A percentile compares a stretch with the other conserved stretches of the same genome.
These are phyloP conservation scores for Hemileia vastatrix DNA, from an alignment of 1,284 basidiomycete genomes.

Conservation along the genomic window DNA sequence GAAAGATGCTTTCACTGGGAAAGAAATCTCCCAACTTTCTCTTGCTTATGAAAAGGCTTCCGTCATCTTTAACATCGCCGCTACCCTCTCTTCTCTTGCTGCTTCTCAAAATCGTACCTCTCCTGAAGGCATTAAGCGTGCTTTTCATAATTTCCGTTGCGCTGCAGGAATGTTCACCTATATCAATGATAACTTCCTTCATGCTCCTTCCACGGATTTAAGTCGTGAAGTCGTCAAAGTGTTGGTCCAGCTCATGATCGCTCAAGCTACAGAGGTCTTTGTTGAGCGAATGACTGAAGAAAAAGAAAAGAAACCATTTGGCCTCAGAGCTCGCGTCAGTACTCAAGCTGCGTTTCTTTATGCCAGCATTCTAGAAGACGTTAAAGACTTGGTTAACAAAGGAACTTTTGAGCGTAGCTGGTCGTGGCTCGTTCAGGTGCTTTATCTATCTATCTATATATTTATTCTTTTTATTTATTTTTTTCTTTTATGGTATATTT, in stretches of 20 bases:
- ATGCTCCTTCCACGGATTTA: conserved; percentile 94
- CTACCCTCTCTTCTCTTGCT: conserved; percentile 83
- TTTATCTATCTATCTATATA: background rate
- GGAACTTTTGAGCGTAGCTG: conserved; percentile 93
- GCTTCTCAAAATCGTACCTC: conserved; percentile 60
- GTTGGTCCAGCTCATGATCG: conserved; percentile 70
- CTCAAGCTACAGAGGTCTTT: conserved; percentile 93
- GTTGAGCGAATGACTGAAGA: conserved; percentile 72
- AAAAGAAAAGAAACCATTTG: conserved; percentile 73
- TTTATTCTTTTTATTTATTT: background rate
- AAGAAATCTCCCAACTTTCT: conserved; percentile 85
- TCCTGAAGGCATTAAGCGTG: conserved; percentile 87
- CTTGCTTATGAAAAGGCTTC: conserved; percentile 98
- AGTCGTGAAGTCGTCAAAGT: conserved; percentile 90
- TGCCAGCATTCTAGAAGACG: conserved; percentile 66
- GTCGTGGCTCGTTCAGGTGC: conserved; percentile 72
- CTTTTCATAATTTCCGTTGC: conserved; percentile 85
- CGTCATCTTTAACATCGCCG: conserved; percentile 90
- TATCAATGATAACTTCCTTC: conserved; percentile 98
- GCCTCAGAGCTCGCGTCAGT: conserved; percentile 73
- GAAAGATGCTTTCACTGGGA: conserved; percentile 91
- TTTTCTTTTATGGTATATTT: background rate
- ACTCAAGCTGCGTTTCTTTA: conserved; percentile 76
- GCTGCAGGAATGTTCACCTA: conserved; percentile 95
- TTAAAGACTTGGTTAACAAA: conserved; percentile 90